Conservation (phyloP, 192 early-diverging fungal genomes). For the Coemansia sp. region DNA sequence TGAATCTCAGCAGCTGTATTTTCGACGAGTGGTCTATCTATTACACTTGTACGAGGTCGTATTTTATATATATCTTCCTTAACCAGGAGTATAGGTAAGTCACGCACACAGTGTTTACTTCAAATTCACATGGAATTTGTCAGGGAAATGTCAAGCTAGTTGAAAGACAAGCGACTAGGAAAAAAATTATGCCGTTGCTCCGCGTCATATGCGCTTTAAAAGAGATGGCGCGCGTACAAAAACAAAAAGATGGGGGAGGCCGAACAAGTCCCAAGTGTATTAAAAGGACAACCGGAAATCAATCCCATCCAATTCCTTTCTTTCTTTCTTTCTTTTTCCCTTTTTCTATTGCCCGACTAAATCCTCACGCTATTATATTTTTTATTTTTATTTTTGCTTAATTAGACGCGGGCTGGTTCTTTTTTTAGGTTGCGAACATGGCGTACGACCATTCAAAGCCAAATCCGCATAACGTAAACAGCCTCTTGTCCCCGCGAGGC, state of each 20-base stretch:
- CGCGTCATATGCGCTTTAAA: slow-evolving; percentile 9
- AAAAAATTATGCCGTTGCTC: background rate
- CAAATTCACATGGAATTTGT: background rate
- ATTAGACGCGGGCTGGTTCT: slow-evolving; percentile 8
- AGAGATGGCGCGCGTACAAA: background rate
- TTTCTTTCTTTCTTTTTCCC: background rate
- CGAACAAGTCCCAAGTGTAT: background rate
- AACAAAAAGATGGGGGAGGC: background rate
- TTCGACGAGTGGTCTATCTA: slow-evolving; percentile 4
- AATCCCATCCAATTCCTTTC: background rate
- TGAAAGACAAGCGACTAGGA: background rate
- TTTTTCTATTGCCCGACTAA: background rate
- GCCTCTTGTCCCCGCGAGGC: slow-evolving; percentile 39
- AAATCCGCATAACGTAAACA: slow-evolving; percentile 48
- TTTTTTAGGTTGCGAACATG: slow-evolving; percentile 23
- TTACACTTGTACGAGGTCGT: background rate
- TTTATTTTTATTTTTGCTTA: background rate
- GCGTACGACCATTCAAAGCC: slow-evolving; percentile 43
- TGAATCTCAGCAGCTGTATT: background rate
- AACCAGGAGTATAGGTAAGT: background rate
- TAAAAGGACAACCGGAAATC: slow-evolving; percentile 2
- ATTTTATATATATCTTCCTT: background rate
- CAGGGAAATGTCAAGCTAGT: background rate
- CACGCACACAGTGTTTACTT: background rate
- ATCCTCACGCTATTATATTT: background rate